These are phyloP conservation scores for Corymbia maculata DNA, from an alignment of 345 rosid species.

Conservation along the genomic window DNA sequence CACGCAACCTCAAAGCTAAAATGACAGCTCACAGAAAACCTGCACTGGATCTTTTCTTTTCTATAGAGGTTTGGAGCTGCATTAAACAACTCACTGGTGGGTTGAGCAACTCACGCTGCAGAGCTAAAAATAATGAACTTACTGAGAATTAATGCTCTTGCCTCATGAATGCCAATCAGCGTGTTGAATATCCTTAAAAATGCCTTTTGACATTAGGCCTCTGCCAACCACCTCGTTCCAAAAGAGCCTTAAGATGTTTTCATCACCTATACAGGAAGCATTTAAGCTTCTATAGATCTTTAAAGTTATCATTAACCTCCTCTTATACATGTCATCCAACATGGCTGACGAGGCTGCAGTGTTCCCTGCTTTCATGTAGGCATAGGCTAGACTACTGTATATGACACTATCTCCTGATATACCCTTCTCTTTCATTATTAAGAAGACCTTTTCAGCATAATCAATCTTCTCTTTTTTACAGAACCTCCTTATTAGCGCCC, in stretches of 20 bases:
- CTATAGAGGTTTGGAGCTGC: background rate
- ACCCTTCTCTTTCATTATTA: conserved; percentile 59
- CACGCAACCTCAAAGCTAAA: background rate
- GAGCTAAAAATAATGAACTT: background rate
- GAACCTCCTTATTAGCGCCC: conserved; percentile 81
- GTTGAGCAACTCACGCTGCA: background rate
- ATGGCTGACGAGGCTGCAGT: conserved; percentile 35
- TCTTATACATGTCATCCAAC: conserved; percentile 65
- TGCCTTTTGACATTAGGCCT: conserved; percentile 54
- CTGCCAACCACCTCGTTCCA: conserved; percentile 67
- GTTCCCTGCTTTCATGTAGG: conserved; percentile 73
- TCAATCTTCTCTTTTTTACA: conserved; percentile 63
- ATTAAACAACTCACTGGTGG: background rate
- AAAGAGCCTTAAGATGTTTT: conserved; percentile 38
- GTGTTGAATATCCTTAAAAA: conserved; percentile 27
- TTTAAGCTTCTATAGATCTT: conserved; percentile 49
- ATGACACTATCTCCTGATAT: conserved; percentile 64
- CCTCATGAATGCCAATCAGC: background rate
- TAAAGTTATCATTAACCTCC: conserved; percentile 61
- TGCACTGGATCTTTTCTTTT: background rate
- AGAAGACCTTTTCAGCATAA: conserved; percentile 39
- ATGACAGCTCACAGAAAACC: background rate
- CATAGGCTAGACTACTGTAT: conserved; percentile 57
- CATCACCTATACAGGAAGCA: conserved; percentile 57
- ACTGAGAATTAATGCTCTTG: background rate